phyloP scores from a whole-genome alignment of 1,139 yeast genomes.

The Magnusiomyces paraingens region DNA sequence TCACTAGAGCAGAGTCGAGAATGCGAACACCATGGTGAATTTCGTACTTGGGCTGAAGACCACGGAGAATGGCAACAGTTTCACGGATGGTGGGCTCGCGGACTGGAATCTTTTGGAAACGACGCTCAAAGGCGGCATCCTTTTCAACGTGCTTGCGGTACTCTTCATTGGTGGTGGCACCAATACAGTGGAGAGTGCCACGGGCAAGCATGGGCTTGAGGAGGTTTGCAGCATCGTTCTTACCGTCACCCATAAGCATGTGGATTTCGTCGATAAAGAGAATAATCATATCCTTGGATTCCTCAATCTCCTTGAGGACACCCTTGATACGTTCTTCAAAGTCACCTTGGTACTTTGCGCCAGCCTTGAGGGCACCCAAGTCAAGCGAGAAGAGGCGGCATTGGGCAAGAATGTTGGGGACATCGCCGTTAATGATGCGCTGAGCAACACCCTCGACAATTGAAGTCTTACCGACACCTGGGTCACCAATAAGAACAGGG shows the following conservation, averaged over 20 bases:
- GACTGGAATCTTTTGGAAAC: slow-evolving; percentile 95
- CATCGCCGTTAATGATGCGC: slow-evolving; percentile 91
- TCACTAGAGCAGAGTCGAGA: slow-evolving; percentile 86
- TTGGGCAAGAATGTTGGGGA: slow-evolving; percentile 77
- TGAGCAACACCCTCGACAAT: slow-evolving; percentile 99
- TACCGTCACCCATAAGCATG: slow-evolving; percentile 99
- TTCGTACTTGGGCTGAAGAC: slow-evolving; percentile 92
- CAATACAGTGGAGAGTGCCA: slow-evolving; percentile 93
- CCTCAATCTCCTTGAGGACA: slow-evolving; percentile 87
- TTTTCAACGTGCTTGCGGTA: slow-evolving; percentile 88
- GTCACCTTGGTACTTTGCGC: slow-evolving; percentile 98
- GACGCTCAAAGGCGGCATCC: slow-evolving; percentile 98
- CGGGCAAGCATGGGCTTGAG: slow-evolving; percentile 96
- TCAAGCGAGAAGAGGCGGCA: slow-evolving; percentile 82
- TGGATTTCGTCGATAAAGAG: slow-evolving; percentile 95
- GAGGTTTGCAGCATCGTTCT: slow-evolving; percentile 88
- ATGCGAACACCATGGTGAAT: slow-evolving; percentile 98
- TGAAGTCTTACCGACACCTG: slow-evolving; percentile 98
- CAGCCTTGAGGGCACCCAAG: slow-evolving; percentile 93
- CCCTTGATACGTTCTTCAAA: slow-evolving; percentile 98
- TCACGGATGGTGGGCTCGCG: slow-evolving; percentile 90
- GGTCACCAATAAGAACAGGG: slow-evolving; percentile 95
- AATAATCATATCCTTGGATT: slow-evolving; percentile 77
- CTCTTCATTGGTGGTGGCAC: slow-evolving; percentile 95
- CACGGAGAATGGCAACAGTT: slow-evolving; percentile 93